A percentile compares a stretch with the other conserved stretches of the same genome.
These are phyloP conservation scores for Stylonectria norvegica DNA, from an alignment of 2,329 filamentous ascomycete species.

Conservation along the genomic window DNA sequence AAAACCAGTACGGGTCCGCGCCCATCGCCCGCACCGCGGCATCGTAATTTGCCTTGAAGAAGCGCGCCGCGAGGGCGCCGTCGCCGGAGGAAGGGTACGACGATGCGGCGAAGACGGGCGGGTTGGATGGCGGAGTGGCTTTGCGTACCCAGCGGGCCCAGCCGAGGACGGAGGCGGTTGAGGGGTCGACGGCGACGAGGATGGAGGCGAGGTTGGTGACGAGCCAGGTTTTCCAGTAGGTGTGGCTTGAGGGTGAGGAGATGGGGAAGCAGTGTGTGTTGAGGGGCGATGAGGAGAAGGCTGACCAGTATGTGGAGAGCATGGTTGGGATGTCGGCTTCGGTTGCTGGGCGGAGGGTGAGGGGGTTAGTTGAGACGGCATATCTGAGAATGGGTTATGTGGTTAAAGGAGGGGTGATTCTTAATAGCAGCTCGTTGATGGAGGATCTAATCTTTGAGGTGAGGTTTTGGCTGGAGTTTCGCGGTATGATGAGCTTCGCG, in stretches of 20 bases:
- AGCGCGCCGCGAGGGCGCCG: constrained; percentile 34
- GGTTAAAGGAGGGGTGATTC: no score
- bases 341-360: constrained; percentile 42
- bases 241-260: constrained; percentile 20
- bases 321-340: constrained; percentile 31
- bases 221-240: constrained; percentile 21
- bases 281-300: constrained; percentile 31
- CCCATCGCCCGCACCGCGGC: constrained; percentile 24
- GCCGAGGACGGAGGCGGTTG: constrained; percentile 22
- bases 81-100: constrained; percentile 25
- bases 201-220: constrained; percentile 25
- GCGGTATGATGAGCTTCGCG: no score
- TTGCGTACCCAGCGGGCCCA: constrained; percentile 35
- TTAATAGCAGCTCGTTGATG: no score
- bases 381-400: no score
- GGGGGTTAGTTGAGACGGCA: no score
- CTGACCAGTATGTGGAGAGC: constrained; percentile 27
- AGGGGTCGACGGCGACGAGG: constrained; percentile 28
- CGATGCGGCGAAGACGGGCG: constrained; percentile 21
- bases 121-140: constrained; percentile 12
- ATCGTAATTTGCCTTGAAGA: constrained; percentile 37
- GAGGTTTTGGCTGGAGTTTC: no score
- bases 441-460: no score
- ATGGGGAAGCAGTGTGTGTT: constrained; percentile 30
- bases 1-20: constrained; percentile 29